Evolutionary conservation across 1,284 basidiomycete genomes (phyloP).

Genomic region (Ceratobasidium sp.): DNA sequence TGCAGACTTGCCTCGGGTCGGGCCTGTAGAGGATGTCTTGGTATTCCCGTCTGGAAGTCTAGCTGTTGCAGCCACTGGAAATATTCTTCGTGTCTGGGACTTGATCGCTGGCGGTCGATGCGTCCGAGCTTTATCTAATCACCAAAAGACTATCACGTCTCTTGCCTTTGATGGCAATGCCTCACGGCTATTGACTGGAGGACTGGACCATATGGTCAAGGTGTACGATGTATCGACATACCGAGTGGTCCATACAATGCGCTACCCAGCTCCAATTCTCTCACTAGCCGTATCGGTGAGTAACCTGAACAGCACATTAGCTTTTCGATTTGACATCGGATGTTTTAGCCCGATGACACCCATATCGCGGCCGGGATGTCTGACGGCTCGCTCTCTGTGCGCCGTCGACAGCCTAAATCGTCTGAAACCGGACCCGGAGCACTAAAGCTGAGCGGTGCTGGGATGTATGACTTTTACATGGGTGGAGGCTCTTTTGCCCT

Average conservation of each 20-base stretch:
- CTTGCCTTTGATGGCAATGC: constrained; percentile 81
- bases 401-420: constrained; percentile 80
- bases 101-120: constrained; percentile 91
- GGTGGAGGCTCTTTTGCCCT: constrained; percentile 65
- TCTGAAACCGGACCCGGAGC: constrained; percentile 62
- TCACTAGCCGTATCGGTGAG: constrained; percentile 89
- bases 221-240: constrained; percentile 96
- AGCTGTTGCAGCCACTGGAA: constrained; percentile 87
- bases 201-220: constrained; percentile 97
- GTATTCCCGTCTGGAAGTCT: constrained; percentile 91
- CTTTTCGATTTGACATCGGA: neutral
- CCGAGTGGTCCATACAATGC: constrained; percentile 98
- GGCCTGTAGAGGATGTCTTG: constrained; percentile 94
- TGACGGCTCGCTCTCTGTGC: constrained; percentile 92
- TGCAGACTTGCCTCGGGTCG: constrained; percentile 56
- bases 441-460: constrained; percentile 60
- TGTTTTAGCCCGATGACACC: constrained; percentile 85
- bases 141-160: constrained; percentile 96
- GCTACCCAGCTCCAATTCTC: constrained; percentile 92
- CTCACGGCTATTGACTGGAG: constrained; percentile 85
- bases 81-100: constrained; percentile 96
- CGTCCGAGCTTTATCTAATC: constrained; percentile 89
- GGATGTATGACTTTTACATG: constrained; percentile 78
- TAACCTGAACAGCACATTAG: constrained; percentile 40
- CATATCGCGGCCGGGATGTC: constrained; percentile 97